phyloP scores from a whole-genome alignment of 768 basidiomycete species.

The Termitomyces sp. region DNA sequence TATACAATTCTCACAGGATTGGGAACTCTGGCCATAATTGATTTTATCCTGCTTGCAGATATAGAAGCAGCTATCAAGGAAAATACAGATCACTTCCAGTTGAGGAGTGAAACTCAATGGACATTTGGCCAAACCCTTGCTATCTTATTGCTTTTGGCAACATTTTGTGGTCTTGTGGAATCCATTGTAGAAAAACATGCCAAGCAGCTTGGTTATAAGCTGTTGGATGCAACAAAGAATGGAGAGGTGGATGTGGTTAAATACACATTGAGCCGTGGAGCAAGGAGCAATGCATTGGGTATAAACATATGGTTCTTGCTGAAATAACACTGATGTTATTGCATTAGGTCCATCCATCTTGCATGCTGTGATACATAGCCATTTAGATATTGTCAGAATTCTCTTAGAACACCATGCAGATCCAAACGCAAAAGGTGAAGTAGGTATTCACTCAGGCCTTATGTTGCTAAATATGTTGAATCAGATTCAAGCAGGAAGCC shows the following conservation, averaged over 20 bases:
- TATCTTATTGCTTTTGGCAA: slow-evolving; percentile 1
- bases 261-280: background rate
- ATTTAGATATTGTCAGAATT: background rate
- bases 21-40: background rate
- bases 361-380: background rate
- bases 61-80: background rate
- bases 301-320: background rate
- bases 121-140: slow-evolving; percentile 7
- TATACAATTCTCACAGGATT: background rate
- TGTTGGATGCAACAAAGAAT: background rate
- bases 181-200: background rate
- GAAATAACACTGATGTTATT: background rate
- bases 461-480: background rate
- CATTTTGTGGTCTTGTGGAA: slow-evolving; percentile 1
- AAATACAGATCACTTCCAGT: background rate
- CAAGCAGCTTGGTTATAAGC: background rate
- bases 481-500: background rate
- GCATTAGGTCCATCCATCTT: background rate
- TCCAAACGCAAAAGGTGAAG: background rate
- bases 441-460: background rate
- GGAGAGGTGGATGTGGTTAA: background rate
- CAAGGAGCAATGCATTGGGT: background rate
- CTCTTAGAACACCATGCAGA: background rate
- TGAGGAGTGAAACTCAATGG: background rate
- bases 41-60: background rate